Percentiles rank a stretch among this genome's conserved stretches.
Conservation (phyloP, 2,329 filamentous ascomycete species). For the Colletotrichum nymphaeae region DNA sequence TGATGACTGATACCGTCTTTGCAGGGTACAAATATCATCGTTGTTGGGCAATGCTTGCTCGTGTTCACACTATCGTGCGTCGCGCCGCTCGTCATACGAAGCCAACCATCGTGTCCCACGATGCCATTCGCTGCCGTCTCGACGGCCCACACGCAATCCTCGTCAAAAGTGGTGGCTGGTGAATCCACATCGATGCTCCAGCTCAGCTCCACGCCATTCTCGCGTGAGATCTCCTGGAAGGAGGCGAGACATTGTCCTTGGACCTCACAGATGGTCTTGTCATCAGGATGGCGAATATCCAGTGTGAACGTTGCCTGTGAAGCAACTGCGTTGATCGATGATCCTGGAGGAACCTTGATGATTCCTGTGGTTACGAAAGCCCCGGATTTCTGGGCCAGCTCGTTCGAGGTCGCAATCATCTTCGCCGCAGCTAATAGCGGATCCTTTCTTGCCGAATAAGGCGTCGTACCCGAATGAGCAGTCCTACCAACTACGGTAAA, state of each 20-base stretch:
- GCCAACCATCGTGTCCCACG: slow-evolving; percentile 55
- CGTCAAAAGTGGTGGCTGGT: slow-evolving; percentile 72
- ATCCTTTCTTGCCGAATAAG: slow-evolving; percentile 74
- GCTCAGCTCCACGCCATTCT: slow-evolving; percentile 55
- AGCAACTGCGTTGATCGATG: slow-evolving; percentile 37
- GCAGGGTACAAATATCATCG: slow-evolving; percentile 77
- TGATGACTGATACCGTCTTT: slow-evolving; percentile 73
- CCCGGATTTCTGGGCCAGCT: slow-evolving; percentile 67
- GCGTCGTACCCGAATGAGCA: slow-evolving; percentile 81
- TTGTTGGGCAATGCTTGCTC: slow-evolving; percentile 69
- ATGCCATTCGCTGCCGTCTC: slow-evolving; percentile 69
- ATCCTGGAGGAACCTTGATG: slow-evolving; percentile 48
- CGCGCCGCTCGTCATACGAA: slow-evolving; percentile 54
- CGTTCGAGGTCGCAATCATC: slow-evolving; percentile 75
- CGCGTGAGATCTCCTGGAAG: slow-evolving; percentile 39
- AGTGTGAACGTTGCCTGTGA: slow-evolving; percentile 35
- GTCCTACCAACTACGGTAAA: slow-evolving; percentile 74
- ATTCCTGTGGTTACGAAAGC: slow-evolving; percentile 79
- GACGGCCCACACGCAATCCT: slow-evolving; percentile 75
- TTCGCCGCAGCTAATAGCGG: slow-evolving; percentile 74
- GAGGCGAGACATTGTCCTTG: slow-evolving; percentile 38
- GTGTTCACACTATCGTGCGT: slow-evolving; percentile 68
- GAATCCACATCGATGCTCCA: slow-evolving; percentile 73
- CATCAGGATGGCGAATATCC: slow-evolving; percentile 36
- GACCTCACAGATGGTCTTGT: slow-evolving; percentile 34